Evolutionary conservation across 2,329 filamentous ascomycete genomes (phyloP).

Genomic region (Botryotinia narcissicola): DNA sequence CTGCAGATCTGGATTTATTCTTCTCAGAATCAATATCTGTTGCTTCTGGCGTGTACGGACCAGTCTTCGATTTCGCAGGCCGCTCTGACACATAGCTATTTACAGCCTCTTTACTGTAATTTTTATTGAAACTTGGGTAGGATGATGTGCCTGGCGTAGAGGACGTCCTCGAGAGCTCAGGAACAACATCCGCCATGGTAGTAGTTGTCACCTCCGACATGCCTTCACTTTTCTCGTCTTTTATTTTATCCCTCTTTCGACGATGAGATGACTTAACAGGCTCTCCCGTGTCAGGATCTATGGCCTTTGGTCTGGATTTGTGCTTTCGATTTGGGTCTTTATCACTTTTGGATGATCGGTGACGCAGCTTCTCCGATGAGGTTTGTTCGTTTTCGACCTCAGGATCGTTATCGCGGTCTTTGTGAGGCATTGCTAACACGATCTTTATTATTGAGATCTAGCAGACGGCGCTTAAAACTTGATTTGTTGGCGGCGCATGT

Average conservation of each 20-base stretch:
- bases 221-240: conserved; percentile 23
- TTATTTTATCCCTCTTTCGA: conserved; percentile 34
- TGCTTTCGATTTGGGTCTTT: conserved; percentile 38
- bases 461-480: conserved; percentile 22
- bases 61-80: conserved; percentile 28
- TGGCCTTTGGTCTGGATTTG: conserved; percentile 36
- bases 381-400: conserved; percentile 32
- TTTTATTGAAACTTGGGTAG: conserved; percentile 84
- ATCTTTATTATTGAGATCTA: conserved; percentile 8
- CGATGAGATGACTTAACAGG: conserved; percentile 34
- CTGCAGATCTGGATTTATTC: conserved; percentile 48
- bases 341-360: conserved; percentile 34
- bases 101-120: conserved; percentile 85
- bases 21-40: conserved; percentile 62
- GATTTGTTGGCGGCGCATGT: conserved; percentile 22
- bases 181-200: conserved; percentile 49
- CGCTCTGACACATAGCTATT: conserved; percentile 45
- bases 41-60: conserved; percentile 64
- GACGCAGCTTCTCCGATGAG: conserved; percentile 32
- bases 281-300: conserved; percentile 38
- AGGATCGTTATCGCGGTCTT: conserved; percentile 29
- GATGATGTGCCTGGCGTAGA: conserved; percentile 37
- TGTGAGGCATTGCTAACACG: conserved; percentile 22
- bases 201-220: conserved; percentile 31
- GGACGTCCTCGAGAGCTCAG: conserved; percentile 44